These are phyloP conservation scores for Pittosporum tobira DNA, from an alignment of 129 eudicot genomes.

Conservation along the genomic window DNA sequence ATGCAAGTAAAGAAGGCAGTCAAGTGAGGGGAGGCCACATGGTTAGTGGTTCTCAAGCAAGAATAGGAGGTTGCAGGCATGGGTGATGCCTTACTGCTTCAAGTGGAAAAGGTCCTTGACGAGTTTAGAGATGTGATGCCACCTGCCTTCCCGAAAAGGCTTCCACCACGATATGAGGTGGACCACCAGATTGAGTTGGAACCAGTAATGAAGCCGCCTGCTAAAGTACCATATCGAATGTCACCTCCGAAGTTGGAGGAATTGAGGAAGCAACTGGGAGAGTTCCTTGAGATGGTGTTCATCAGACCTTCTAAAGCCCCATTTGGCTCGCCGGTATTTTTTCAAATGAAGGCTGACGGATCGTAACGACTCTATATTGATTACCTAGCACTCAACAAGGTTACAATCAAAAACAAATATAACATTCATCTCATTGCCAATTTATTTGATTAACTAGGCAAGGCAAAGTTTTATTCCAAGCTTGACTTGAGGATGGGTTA, in stretches of 20 bases:
- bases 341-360: slow-evolving; percentile 16
- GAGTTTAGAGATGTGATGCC: neutral
- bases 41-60: too few species aligned
- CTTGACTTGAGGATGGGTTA: slow-evolving; percentile 11
- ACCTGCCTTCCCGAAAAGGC: neutral
- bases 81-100: too few species aligned
- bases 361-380: neutral
- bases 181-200: slow-evolving; percentile 1
- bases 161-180: neutral
- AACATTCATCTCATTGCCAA: neutral
- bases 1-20: too few species aligned
- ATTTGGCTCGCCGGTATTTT: slow-evolving; percentile 5
- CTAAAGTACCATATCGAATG: neutral
- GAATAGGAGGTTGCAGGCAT: too few species aligned
- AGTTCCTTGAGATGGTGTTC: neutral
- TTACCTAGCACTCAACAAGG: slow-evolving; percentile 18
- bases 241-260: neutral
- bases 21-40: too few species aligned
- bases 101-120: neutral
- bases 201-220: neutral
- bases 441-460: slow-evolving; percentile 11
- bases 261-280: slow-evolving; percentile 1
- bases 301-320: slow-evolving; percentile 12
- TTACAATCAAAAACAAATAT: slow-evolving; percentile 11
- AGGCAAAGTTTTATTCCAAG: slow-evolving; percentile 3